A percentile compares a stretch with the other conserved stretches of the same genome.
Conservation (phyloP, 2,329 filamentous ascomycete species). For the Epicoccum sorghinum region DNA sequence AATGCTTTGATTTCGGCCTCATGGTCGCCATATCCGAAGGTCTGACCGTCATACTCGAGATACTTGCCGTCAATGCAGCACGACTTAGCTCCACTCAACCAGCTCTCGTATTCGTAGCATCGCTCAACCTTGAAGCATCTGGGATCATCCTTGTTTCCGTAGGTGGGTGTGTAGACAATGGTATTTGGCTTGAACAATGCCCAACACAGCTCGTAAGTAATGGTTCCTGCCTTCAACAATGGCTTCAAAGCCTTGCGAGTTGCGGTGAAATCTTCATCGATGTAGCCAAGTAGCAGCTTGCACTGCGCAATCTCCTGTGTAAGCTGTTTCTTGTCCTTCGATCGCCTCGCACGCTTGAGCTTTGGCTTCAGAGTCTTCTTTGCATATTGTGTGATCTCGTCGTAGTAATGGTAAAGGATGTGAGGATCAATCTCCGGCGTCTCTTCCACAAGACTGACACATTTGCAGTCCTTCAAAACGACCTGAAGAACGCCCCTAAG, state of each 20-base stretch:
- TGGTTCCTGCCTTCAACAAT: conserved; percentile 79
- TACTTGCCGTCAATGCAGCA: conserved; percentile 80
- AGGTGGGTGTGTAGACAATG: conserved; percentile 76
- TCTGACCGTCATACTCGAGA: conserved; percentile 87
- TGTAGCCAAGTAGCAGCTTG: conserved; percentile 74
- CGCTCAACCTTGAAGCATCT: conserved; percentile 82
- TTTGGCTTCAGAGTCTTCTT: conserved; percentile 69
- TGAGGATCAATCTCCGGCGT: conserved; percentile 66
- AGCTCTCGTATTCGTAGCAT: conserved; percentile 70
- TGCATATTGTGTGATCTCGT: conserved; percentile 69
- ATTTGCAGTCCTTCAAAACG: conserved; percentile 77
- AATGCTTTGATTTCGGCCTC: conserved; percentile 74
- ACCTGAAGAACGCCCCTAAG: conserved; percentile 73
- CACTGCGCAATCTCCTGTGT: conserved; percentile 67
- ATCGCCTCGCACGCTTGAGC: conserved; percentile 63
- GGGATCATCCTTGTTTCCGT: conserved; percentile 76
- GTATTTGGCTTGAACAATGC: conserved; percentile 88
- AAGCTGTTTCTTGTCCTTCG: conserved; percentile 65
- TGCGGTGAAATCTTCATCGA: conserved; percentile 81
- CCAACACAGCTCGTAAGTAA: conserved; percentile 89
- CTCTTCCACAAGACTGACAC: conserved; percentile 80
- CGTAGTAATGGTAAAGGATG: conserved; percentile 67
- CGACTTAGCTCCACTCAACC: conserved; percentile 71
- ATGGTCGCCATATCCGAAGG: conserved; percentile 77
- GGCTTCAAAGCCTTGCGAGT: conserved; percentile 81